Conservation (phyloP, 2,329 filamentous ascomycete genomes). For the Hymenoscyphus fructigenus region DNA sequence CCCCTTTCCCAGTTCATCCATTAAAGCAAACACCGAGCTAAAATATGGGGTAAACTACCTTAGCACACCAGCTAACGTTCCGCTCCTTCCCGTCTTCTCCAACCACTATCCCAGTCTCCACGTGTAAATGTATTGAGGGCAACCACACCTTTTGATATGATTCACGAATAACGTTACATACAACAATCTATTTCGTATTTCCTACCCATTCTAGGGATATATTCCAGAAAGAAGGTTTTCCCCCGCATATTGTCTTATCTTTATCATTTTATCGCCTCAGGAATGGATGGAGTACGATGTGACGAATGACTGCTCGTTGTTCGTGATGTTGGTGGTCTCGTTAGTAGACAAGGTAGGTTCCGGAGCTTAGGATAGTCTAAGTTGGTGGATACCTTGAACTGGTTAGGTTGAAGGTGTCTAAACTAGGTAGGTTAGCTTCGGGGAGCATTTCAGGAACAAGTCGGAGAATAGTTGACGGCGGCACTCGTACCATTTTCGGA, state of each 20-base stretch:
- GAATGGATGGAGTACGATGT: too few relatives aligned
- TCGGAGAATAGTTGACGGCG: background rate
- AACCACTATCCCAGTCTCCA: background rate
- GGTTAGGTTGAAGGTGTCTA: background rate
- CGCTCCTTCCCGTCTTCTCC: background rate
- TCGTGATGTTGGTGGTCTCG: background rate
- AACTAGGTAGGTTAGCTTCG: background rate
- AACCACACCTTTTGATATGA: slow-evolving; percentile 4
- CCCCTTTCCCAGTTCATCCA: background rate
- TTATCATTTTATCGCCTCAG: background rate
- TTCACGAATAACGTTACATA: slow-evolving; percentile 7
- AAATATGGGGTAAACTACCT: too few relatives aligned
- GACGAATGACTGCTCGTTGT: background rate
- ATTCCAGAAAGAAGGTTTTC: background rate
- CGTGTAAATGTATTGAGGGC: background rate
- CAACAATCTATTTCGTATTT: slow-evolving; percentile 4
- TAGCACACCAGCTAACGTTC: background rate
- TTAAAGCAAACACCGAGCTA: too few relatives aligned
- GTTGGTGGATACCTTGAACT: background rate
- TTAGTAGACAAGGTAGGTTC: background rate
- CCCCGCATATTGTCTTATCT: background rate
- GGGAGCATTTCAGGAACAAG: background rate
- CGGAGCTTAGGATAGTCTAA: too few relatives aligned
- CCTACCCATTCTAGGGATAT: background rate
- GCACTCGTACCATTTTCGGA: too few relatives aligned